A percentile compares a stretch with the other conserved stretches of the same genome.
Evolutionary conservation across 257 asterid genomes (phyloP).

Genomic region (Ophiorrhiza pumila): DNA sequence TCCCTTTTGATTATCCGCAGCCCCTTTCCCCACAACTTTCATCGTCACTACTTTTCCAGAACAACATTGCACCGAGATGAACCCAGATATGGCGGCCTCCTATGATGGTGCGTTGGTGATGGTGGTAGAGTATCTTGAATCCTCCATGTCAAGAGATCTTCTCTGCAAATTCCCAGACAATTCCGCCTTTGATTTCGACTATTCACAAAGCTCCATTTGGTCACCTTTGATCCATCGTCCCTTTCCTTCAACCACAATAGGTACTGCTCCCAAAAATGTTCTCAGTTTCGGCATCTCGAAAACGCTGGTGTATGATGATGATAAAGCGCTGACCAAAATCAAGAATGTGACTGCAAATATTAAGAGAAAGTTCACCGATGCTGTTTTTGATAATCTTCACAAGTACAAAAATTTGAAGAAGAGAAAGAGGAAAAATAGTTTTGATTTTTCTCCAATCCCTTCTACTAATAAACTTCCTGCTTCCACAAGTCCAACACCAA

Average conservation of each 20-base stretch:
- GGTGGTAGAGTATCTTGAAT: slow-evolving; percentile 74
- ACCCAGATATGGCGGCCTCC: background rate
- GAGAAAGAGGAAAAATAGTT: slow-evolving; percentile 29
- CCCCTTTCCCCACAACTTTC: background rate
- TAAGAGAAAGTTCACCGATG: slow-evolving; percentile 49
- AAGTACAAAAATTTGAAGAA: slow-evolving; percentile 39
- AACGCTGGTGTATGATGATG: slow-evolving; percentile 37
- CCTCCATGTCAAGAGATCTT: slow-evolving; percentile 68
- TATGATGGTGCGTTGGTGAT: slow-evolving; percentile 26
- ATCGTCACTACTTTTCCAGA: background rate
- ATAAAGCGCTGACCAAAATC: slow-evolving; percentile 19
- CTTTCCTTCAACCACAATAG: background rate
- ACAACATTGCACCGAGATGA: background rate
- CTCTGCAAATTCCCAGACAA: slow-evolving; percentile 81
- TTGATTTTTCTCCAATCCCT: slow-evolving; percentile 38
- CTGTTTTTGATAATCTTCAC: slow-evolving; percentile 33
- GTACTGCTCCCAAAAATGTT: background rate
- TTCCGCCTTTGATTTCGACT: slow-evolving; percentile 81
- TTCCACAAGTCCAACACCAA: slow-evolving; percentile 37
- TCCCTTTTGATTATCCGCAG: too few relatives aligned
- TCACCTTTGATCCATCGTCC: slow-evolving; percentile 70
- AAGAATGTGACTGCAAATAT: slow-evolving; percentile 43
- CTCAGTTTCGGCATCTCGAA: slow-evolving; percentile 27
- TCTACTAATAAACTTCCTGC: slow-evolving; percentile 34
- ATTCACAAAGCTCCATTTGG: slow-evolving; percentile 93